These are phyloP conservation scores for Tetrastigma voinierianum DNA, from an alignment of 164 flowering plant genomes.

Conservation along the genomic window DNA sequence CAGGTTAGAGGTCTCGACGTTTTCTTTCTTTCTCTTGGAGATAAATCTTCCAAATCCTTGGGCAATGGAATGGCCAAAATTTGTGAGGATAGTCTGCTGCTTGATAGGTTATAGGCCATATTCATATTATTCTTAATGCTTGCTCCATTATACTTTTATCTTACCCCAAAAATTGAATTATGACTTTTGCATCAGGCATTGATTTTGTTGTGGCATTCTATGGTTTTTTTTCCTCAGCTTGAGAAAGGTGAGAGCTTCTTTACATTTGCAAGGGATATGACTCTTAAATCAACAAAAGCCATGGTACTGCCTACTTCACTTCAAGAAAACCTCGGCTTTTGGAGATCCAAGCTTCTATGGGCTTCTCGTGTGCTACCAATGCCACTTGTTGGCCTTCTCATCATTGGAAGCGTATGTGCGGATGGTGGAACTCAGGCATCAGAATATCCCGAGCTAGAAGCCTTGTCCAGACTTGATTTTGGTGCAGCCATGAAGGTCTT, in stretches of 20 bases:
- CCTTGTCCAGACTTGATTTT: constrained; percentile 85
- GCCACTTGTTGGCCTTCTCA: constrained; percentile 94
- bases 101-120: too few relatives aligned
- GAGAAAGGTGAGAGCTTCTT: constrained; percentile 91
- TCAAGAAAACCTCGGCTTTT: constrained; percentile 77
- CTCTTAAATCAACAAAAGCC: constrained; percentile 80
- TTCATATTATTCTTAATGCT: too few relatives aligned
- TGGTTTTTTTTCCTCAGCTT: constrained; percentile 38
- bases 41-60: too few relatives aligned
- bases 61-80: too few relatives aligned
- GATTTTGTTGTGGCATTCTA: background rate
- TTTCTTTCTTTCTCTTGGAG: too few relatives aligned
- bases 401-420: constrained; percentile 75
- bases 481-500: constrained; percentile 89
- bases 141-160: too few relatives aligned
- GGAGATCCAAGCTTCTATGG: constrained; percentile 93
- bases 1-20: too few relatives aligned
- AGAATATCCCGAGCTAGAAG: constrained; percentile 81
- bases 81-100: too few relatives aligned
- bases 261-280: constrained; percentile 92
- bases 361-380: constrained; percentile 91
- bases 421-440: constrained; percentile 49
- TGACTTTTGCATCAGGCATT: too few relatives aligned
- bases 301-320: constrained; percentile 51
- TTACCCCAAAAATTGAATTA: too few relatives aligned